phyloP scores from a whole-genome alignment of 164 flowering plant species.

The Cinnamomum micranthum region DNA sequence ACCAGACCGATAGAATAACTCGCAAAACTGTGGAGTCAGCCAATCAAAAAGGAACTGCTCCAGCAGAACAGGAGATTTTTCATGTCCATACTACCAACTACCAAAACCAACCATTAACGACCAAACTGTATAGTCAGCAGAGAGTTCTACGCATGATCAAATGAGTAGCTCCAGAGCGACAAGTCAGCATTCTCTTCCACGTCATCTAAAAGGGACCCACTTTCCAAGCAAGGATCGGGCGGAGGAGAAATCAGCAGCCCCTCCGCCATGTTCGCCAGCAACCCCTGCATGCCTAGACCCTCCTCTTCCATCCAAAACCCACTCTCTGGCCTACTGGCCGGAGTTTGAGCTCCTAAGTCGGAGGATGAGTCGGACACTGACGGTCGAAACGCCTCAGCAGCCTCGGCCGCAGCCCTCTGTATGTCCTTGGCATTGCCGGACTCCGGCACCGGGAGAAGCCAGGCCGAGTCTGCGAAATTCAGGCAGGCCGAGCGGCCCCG shows the following conservation, averaged over 20 bases:
- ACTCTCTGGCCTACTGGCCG: background rate
- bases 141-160: background rate
- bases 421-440: conserved; percentile 54
- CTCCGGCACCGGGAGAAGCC: conserved; percentile 53
- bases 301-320: conserved; percentile 21
- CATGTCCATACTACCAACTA: too few species aligned
- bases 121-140: too few species aligned
- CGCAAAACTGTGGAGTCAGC: too few species aligned
- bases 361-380: background rate
- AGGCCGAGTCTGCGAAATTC: conserved; percentile 74
- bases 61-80: too few species aligned
- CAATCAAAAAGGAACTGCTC: too few species aligned
- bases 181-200: conserved; percentile 32
- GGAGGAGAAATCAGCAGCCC: conserved; percentile 57
- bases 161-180: conserved; percentile 51
- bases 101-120: too few species aligned
- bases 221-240: background rate
- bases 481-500: conserved; percentile 59
- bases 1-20: too few species aligned
- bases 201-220: conserved; percentile 16
- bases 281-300: conserved; percentile 19
- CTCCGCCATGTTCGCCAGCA: conserved; percentile 44
- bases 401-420: conserved; percentile 62
- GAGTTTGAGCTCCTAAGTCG: background rate
- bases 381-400: conserved; percentile 58